These are phyloP conservation scores for Fusarium sarcochroum DNA, from an alignment of 2,329 filamentous ascomycete genomes.

Conservation along the genomic window DNA sequence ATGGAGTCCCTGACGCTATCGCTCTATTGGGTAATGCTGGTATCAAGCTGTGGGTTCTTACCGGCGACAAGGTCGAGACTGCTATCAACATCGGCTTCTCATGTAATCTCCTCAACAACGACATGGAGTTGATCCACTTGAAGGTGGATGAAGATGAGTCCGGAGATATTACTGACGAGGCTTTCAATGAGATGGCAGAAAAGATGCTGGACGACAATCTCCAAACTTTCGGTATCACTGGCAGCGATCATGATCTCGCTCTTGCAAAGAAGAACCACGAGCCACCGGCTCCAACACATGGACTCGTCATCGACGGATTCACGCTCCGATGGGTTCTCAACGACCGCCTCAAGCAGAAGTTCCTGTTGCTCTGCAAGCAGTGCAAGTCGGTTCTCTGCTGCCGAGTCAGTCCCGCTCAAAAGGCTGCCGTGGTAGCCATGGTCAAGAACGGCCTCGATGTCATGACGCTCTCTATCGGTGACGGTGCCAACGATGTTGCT, in stretches of 20 bases:
- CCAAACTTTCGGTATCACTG: slow-evolving; percentile 80
- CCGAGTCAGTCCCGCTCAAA: slow-evolving; percentile 95
- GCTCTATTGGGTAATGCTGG: slow-evolving; percentile 90
- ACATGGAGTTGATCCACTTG: slow-evolving; percentile 95
- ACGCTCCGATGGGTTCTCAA: slow-evolving; percentile 89
- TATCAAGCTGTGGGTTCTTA: slow-evolving; percentile 98
- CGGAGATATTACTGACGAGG: slow-evolving; percentile 62
- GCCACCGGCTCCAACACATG: slow-evolving; percentile 88
- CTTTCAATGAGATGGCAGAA: slow-evolving; percentile 71
- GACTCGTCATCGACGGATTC: slow-evolving; percentile 94
- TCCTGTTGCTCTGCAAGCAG: slow-evolving; percentile 94
- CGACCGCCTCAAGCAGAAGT: slow-evolving; percentile 88
- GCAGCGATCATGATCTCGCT: slow-evolving; percentile 86
- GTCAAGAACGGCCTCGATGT: slow-evolving; percentile 96
- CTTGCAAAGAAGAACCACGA: slow-evolving; percentile 86
- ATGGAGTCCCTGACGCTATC: slow-evolving; percentile 97
- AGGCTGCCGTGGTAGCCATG: slow-evolving; percentile 96
- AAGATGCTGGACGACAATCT: slow-evolving; percentile 82
- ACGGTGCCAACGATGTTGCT: slow-evolving; percentile 95
- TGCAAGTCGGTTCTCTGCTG: slow-evolving; percentile 98
- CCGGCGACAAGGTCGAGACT: slow-evolving; percentile 98
- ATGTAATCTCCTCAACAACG: slow-evolving; percentile 96
- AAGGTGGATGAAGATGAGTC: slow-evolving; percentile 83
- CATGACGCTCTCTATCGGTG: slow-evolving; percentile 94
- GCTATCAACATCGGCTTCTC: slow-evolving; percentile 99